Evolutionary conservation across 768 basidiomycete species (phyloP), one percentile per base, ranked within the genome.

Genomic region (Boletus sp.): DNA sequence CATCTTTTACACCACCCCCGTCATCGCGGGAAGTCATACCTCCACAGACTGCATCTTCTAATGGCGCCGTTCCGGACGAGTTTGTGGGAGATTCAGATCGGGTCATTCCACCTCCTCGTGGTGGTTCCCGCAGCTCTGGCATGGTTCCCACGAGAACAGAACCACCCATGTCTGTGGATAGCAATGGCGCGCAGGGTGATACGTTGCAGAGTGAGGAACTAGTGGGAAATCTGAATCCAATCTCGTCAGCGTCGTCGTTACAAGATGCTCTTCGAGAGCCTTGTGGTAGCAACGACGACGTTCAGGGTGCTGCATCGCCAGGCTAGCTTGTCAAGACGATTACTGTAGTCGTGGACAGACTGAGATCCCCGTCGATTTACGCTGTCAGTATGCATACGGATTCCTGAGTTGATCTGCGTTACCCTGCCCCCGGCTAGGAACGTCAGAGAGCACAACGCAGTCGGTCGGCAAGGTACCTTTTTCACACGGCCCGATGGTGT

Each of bases 1-100:
- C 69, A 35, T 60, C 68, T 54, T 62, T 64, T 43, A 47, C 62
- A 25, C 69, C 67, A 54, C 35, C 64, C 8, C 51, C 68, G 21
- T 14, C 19, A 19, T 46, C 33, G 17, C 46, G 5, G 33, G 47
- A 25, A 35, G 32, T n/a, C 0, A 13, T 35, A 51, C 43, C 65
- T 8, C 52, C 70, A 30, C 50, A 53, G 38, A 37, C 27, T 40
- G 35, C 37, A 34, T 30, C 55, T 59, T 51, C 50, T 30, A 57
- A 58, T 58, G 58, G 53, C 42, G 23, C 48, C 32, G 53, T 51
- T 42, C 42, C 27, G 39, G 63, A 56, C 34, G 59, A 61, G 25
- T 21, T n/a, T 41, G 34, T 41, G 54, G 62, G 43, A 47, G 50
- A 55, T 33, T 51, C 57, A 1, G 57, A 72, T 45, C 47, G 30